phyloP scores from a whole-genome alignment of 1,284 basidiomycete genomes.

The Papiliotrema terrestris region DNA sequence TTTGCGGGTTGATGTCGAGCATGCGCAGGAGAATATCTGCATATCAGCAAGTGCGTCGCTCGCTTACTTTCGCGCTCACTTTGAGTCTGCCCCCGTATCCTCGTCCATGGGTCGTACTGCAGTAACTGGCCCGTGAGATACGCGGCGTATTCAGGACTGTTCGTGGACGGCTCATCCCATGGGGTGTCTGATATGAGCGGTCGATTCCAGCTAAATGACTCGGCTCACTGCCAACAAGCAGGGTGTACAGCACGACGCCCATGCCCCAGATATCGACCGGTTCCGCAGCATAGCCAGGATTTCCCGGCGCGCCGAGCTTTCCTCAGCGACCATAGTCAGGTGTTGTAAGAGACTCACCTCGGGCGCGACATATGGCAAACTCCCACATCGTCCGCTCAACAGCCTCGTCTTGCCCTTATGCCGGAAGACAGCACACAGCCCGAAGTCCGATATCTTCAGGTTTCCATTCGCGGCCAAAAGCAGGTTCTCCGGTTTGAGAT shows the following conservation, averaged over 20 bases:
- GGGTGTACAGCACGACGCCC: constrained; percentile 91
- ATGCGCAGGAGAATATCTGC: constrained; percentile 69
- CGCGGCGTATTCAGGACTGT: constrained; percentile 72
- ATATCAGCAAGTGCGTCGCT: neutral
- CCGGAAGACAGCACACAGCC: constrained; percentile 85
- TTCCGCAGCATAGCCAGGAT: constrained; percentile 72
- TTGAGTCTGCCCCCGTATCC: constrained; percentile 60
- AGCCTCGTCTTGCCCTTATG: constrained; percentile 79
- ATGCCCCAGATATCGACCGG: constrained; percentile 95
- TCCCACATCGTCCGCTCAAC: constrained; percentile 82
- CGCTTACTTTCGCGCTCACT: constrained; percentile 52
- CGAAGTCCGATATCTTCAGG: constrained; percentile 94
- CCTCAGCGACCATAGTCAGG: constrained; percentile 3
- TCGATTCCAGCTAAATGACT: neutral
- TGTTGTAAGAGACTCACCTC: constrained; percentile 60
- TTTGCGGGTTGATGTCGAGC: constrained; percentile 66
- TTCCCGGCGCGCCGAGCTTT: constrained; percentile 38
- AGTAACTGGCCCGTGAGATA: constrained; percentile 76
- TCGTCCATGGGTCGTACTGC: constrained; percentile 75
- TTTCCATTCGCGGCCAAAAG: constrained; percentile 70
- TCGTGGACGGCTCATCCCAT: constrained; percentile 88
- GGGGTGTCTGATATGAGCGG: constrained; percentile 72
- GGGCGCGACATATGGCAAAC: constrained; percentile 90
- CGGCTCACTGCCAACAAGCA: constrained; percentile 82
- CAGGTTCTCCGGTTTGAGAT: constrained; percentile 94